Conservation (phyloP, 2,329 filamentous ascomycete genomes). For the Chalaropsis thielavioides region DNA sequence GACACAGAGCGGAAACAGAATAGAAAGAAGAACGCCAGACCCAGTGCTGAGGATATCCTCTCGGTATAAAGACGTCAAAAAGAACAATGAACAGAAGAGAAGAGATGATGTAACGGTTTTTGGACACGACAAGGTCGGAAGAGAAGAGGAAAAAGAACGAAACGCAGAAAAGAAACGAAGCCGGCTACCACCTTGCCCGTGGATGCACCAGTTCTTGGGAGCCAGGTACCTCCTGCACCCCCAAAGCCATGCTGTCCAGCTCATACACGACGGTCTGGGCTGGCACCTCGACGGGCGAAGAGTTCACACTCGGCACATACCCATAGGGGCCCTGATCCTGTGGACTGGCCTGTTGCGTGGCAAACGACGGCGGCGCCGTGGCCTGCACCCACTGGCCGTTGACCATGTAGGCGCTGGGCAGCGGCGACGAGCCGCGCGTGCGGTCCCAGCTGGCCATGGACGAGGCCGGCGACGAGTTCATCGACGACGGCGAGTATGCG, state of each 20-base stretch:
- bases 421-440: constrained; percentile 4
- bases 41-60: neutral
- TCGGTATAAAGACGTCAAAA: neutral
- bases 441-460: constrained; percentile 13
- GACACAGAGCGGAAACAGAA: neutral
- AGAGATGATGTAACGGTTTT: neutral
- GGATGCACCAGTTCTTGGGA: constrained; percentile 15
- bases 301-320: constrained; percentile 5
- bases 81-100: neutral
- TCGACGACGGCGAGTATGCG: neutral
- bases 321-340: constrained; percentile 1
- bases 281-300: constrained; percentile 5
- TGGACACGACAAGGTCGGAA: neutral
- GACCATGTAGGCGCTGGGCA: constrained; percentile 8
- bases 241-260: constrained; percentile 10
- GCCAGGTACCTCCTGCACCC: constrained; percentile 12
- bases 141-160: neutral
- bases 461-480: constrained; percentile 4
- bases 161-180: neutral
- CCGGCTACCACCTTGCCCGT: constrained; percentile 4
- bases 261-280: constrained; percentile 15
- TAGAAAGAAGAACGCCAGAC: neutral
- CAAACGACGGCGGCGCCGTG: neutral
- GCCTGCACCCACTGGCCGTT: constrained; percentile 13
- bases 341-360: neutral